Base-by-base conservation (phyloP, 257 asterid species). In the Nicotiana tabacum region DNA sequence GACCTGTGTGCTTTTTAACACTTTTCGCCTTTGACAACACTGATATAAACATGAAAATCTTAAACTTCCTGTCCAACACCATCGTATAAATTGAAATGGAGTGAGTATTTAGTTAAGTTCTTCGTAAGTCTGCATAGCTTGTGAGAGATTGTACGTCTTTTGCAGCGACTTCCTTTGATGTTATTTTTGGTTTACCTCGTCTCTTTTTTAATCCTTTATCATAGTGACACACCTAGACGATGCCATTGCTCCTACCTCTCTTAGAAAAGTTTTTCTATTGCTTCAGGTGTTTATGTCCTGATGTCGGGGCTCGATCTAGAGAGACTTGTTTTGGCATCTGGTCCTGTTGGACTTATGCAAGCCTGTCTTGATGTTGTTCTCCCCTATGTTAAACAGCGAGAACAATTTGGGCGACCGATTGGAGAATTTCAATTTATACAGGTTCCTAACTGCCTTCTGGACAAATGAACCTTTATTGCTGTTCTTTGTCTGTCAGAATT, bases 301-400 rank as follows among this genome's bases (percentile, higher is more conserved):
- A 90, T 96, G 98, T 96, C 98, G 78, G 98, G 99, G 78, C 89
- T 96, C 72, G 98, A 96, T 87, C 88, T 96, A 80, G 99, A 96
- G 91, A 96, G 99, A 85, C 97, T 96, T 29, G 99, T 96, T 83
- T 90, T 94, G 88, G 95, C 99, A 60, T 93, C 92, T 13, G 98
- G 99, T 46, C 99, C 99, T 62, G 89, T 96, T 79, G 99, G 99
- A 84, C 83, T 96, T 72, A 96, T 96, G 99, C 99, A 94, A 84
- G 95, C 98, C 43, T 96, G 94, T 84, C 98, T 96, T 33, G 98
- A 96, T 87, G 95, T 88, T 67, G 98, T 91, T 85, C 97, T 96
- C 78, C 99, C 99, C 29, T 96, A 96, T 81, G 87, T 93, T 81
- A 91, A 90, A 84, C 98, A 96, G 72, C 81, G 98, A 24, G 98